Evolutionary conservation across 2,329 filamentous ascomycete genomes (phyloP).

Genomic region (Colletotrichum eleusines): DNA sequence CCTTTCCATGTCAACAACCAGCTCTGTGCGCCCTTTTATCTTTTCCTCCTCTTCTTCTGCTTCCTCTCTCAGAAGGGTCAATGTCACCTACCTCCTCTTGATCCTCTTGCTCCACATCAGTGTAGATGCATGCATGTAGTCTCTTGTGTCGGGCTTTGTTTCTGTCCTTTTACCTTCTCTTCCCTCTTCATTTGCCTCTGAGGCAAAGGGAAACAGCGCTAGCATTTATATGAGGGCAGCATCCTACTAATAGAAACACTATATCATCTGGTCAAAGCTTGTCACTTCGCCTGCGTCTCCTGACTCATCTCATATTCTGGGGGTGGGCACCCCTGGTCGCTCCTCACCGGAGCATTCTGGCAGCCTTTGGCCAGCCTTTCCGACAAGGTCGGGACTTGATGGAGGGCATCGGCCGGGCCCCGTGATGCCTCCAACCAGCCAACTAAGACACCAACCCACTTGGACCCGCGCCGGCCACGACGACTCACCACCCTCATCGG

Average conservation of each 20-base stretch:
- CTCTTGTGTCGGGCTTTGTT: background rate
- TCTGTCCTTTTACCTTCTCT: conserved; percentile 16
- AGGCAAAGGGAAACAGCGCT: conserved; percentile 28
- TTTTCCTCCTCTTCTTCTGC: background rate
- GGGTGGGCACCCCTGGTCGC: conserved; percentile 20
- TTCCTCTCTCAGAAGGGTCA: background rate
- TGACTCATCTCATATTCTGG: conserved; percentile 40
- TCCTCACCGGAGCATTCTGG: conserved; percentile 19
- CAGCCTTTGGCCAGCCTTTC: conserved; percentile 16
- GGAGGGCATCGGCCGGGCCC: conserved; percentile 35
- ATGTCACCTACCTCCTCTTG: conserved; percentile 36
- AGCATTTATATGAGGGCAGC: conserved; percentile 37
- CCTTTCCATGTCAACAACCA: conserved; percentile 29
- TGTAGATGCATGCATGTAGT: background rate
- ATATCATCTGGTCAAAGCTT: conserved; percentile 35
- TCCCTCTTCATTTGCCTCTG: conserved; percentile 5
- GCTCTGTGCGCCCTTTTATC: background rate
- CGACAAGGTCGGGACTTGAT: conserved; percentile 26
- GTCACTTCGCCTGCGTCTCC: conserved; percentile 38
- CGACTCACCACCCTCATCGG: conserved; percentile 39
- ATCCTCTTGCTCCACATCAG: background rate
- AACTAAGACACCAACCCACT: conserved; percentile 36
- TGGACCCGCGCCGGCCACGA: conserved; percentile 35
- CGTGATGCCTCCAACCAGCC: conserved; percentile 38
- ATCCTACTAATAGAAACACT: conserved; percentile 21